Base-by-base conservation (phyloP, 106 monocot species). In the Dioscorea zingiberensis region DNA sequence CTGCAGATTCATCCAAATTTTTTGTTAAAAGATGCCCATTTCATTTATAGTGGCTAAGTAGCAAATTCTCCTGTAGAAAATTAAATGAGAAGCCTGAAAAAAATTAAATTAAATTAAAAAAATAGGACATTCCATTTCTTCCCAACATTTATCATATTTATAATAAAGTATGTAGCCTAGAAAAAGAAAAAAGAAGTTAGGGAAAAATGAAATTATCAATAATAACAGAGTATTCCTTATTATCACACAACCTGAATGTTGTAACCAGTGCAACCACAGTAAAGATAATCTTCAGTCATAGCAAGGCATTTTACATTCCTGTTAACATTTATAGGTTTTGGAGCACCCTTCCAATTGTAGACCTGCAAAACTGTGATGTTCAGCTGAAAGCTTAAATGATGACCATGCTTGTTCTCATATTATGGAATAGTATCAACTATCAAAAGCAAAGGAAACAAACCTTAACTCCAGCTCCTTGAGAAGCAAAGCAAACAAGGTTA, bases 391-490 rank as follows among this genome's bases (percentile, higher is more conserved):
- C 28, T 23, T 25, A 38, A 38, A 38, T 38, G 38, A 38, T 10
- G 4, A 21, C 1, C 22, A 27, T 59, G 18, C 18, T 48, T 11
- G 8, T 48, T 19, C 22, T 15, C 21, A 18, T 57, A 29, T 25
- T n/a, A 13, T 48, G 27, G 17, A 47, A 25, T 38, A 38, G n/a
- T 26, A 55, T 60, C 38, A 62, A 38, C 16, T 26, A 55, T 60
- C 38, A 62, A 38, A 38, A 38, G 38, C 38, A 38, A 38, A 69
- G 29, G 59, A 25, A 25, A 26, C 58, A 44, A 48, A 83, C 83
- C 83, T 78, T 83, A 27, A 59, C 71, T 30, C 83, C 74, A 24
- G 74, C 75, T 58, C 83, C 83, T 83, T 78, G 83, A 25, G 83
- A 71, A 62, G 83, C 45, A 67, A 63, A 78, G 68, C 74, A 78